phyloP scores from a whole-genome alignment of 441 rosid species.

The Populus hybrid region DNA sequence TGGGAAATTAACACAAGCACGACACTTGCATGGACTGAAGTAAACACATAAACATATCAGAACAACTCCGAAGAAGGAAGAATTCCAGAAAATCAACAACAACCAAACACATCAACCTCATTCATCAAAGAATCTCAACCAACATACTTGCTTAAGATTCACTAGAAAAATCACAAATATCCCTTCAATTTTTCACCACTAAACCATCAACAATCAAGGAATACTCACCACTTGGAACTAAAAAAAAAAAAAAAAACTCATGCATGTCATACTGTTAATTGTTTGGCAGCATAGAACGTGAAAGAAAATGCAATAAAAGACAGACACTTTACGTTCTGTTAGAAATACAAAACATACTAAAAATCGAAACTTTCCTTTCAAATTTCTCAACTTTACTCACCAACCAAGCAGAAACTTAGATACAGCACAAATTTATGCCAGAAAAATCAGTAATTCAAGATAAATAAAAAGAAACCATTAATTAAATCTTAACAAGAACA shows the following conservation, averaged over 20 bases:
- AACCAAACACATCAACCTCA: background rate
- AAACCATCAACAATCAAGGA: background rate
- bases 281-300: background rate
- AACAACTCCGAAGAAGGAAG: background rate
- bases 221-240: background rate
- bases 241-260: conserved; percentile 7
- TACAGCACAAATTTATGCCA: background rate
- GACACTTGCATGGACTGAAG: conserved; percentile 8
- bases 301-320: background rate
- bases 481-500: background rate
- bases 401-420: conserved; percentile 13
- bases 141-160: background rate
- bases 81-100: background rate
- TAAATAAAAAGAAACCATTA: background rate
- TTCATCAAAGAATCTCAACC: background rate
- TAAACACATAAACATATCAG: background rate
- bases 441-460: background rate
- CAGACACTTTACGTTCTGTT: background rate
- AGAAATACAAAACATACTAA: background rate
- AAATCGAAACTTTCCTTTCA: background rate
- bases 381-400: background rate
- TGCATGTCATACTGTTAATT: conserved; percentile 12
- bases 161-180: background rate
- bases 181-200: background rate
- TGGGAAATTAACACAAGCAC: background rate